Evolutionary conservation across 768 basidiomycete genomes (phyloP).

Genomic region (Asterophora parasitica): DNA sequence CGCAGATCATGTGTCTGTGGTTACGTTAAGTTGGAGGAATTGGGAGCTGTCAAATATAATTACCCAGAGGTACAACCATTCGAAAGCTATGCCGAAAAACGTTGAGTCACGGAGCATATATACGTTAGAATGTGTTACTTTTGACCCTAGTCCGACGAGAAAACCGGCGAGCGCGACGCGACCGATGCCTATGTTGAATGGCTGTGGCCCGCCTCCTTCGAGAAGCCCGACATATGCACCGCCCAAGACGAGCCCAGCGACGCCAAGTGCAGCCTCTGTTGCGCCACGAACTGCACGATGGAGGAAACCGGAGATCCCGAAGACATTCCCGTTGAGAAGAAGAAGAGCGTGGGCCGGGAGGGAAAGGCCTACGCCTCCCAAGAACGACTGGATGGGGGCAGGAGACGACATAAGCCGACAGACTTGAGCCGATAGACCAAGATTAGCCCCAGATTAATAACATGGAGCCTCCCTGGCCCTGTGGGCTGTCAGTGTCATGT

Average conservation of each 20-base stretch:
- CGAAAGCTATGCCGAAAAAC: conserved; percentile 33
- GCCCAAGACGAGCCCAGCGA: conserved; percentile 44
- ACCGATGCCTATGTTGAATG: conserved; percentile 22
- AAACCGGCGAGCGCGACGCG: conserved; percentile 43
- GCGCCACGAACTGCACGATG: conserved; percentile 44
- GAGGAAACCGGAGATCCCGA: conserved; percentile 60
- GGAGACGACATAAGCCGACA: conserved; percentile 32
- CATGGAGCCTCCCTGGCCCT: no score
- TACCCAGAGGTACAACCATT: conserved; percentile 69
- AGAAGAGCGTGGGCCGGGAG: conserved; percentile 48
- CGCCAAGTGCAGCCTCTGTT: conserved; percentile 36
- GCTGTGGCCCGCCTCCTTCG: conserved; percentile 30
- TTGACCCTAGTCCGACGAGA: conserved; percentile 55
- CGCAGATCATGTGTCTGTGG: conserved; percentile 59
- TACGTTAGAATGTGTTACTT: conserved; percentile 28
- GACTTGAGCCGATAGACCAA: not conserved
- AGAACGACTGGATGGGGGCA: conserved; percentile 46
- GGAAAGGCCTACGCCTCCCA: conserved; percentile 51
- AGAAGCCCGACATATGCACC: conserved; percentile 40
- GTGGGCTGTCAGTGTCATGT: no score
- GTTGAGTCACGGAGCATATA: conserved; percentile 4
- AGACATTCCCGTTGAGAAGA: conserved; percentile 49
- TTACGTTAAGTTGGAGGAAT: conserved; percentile 1
- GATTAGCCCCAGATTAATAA: not conserved
- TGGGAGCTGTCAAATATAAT: not conserved